A percentile compares a stretch with the other conserved stretches of the same genome.
phyloP scores from a whole-genome alignment of 2,329 filamentous ascomycete genomes.

The Ascochyta koolunga region DNA sequence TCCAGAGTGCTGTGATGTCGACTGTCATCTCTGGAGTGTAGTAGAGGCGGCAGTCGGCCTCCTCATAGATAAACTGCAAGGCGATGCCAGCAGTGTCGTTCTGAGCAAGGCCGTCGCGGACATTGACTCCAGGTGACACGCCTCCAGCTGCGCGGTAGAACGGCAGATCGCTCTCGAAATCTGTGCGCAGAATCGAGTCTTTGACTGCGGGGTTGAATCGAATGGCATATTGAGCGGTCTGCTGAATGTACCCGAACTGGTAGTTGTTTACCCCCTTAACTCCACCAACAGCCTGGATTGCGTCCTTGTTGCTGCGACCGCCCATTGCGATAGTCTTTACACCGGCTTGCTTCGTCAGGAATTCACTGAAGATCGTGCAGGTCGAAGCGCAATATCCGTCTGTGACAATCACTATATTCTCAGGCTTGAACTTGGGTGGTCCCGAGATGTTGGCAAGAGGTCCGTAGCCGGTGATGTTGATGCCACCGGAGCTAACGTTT shows the following conservation, averaged over 20 bases:
- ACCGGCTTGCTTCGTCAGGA: conserved; percentile 59
- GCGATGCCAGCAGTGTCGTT: conserved; percentile 42
- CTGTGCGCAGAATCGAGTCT: conserved; percentile 29
- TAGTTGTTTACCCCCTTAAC: conserved; percentile 57
- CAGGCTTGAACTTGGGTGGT: conserved; percentile 58
- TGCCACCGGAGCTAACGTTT: conserved; percentile 40
- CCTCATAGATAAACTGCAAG: conserved; percentile 49
- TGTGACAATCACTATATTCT: conserved; percentile 59
- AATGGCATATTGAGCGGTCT: conserved; percentile 29
- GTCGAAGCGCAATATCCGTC: conserved; percentile 66
- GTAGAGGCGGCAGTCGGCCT: conserved; percentile 49
- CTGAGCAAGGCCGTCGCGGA: conserved; percentile 42
- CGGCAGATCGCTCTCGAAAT: conserved; percentile 35
- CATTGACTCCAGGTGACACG: conserved; percentile 37
- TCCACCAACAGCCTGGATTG: conserved; percentile 62
- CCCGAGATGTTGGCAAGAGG: conserved; percentile 51
- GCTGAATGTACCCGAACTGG: conserved; percentile 41
- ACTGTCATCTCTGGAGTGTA: conserved; percentile 51
- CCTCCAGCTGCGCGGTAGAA: conserved; percentile 27
- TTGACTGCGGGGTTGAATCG: conserved; percentile 31
- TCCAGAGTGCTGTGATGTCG: conserved; percentile 47
- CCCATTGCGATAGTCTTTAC: conserved; percentile 62
- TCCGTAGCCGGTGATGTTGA: conserved; percentile 46
- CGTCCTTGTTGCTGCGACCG: conserved; percentile 53
- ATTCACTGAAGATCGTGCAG: conserved; percentile 63